phyloP scores from a whole-genome alignment of 106 monocot species.

The Agapanthus africanus region DNA sequence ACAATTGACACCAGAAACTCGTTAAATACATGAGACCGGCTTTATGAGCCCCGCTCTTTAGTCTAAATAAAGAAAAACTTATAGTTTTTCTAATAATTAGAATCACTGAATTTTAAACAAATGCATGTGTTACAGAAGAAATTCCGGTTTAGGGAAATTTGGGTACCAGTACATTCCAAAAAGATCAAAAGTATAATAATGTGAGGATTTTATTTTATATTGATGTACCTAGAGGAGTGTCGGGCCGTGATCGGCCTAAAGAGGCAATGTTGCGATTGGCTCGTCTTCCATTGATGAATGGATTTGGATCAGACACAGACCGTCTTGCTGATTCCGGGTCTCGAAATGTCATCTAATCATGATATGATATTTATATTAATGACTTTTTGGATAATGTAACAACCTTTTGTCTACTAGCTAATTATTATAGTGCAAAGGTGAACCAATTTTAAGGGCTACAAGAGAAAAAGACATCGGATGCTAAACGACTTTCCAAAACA shows the following conservation, averaged over 20 bases:
- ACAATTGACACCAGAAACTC: no score
- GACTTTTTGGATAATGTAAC: neutral
- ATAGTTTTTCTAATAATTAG: no score
- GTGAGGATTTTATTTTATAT: neutral
- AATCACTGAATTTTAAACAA: no score
- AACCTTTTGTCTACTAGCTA: neutral
- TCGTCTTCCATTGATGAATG: constrained; percentile 66
- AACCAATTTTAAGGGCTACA: neutral
- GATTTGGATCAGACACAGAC: constrained; percentile 65
- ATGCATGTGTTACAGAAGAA: no score
- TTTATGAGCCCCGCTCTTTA: no score
- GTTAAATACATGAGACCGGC: no score
- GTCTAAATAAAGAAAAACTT: no score
- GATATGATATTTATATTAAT: neutral
- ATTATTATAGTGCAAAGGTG: neutral
- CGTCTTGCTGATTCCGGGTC: constrained; percentile 71
- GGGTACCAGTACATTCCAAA: no score
- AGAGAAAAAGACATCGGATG: neutral
- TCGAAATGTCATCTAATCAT: constrained; percentile 67
- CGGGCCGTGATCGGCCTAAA: constrained; percentile 42
- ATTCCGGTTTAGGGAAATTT: no score
- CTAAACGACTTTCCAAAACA: neutral
- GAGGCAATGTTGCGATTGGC: constrained; percentile 95
- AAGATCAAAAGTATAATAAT: no score
- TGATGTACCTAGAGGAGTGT: constrained; percentile 24